Evolutionary conservation across 2,329 filamentous ascomycete genomes (phyloP), one percentile per base, ranked within the genome.

Genomic region (Stemphylium beticola): DNA sequence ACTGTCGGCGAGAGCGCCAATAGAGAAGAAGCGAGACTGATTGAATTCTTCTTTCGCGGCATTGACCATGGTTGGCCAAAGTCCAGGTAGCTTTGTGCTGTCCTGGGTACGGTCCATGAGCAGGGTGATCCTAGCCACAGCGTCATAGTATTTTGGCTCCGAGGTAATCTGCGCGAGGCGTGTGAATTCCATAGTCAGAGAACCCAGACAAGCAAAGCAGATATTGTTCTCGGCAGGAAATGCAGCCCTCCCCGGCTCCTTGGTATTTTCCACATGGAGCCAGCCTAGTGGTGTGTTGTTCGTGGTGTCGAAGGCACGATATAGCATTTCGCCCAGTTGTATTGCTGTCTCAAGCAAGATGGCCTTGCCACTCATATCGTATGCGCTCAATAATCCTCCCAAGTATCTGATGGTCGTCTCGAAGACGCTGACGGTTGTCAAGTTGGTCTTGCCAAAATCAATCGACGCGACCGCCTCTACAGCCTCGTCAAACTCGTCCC

Each of bases 401-500:
- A 76, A 67, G 38, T 75, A 75, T 32, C 74, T 69, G 39, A 81
- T 82, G 0, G 78, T 82, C 0, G 80, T 81, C 58, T 82, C 80
- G 51, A 82, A 82, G n/a, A 82, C 78, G 61, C 80, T 81, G 60
- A 82, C 67, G 22, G 77, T 74, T 10, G 68, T 66, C 14, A 73
- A 71, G 2, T 75, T 66, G 11, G 71, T 73, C 17, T 69, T 69
- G 20, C 76, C 74, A 39, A 82, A 78, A 56, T 82, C 77, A 42
- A 82, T 81, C 9, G 65, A 61, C 4, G 77, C 70, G 4, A 78
- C 71, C n/a, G 77, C 77, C 33, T 73, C 64, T 1, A 81, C 78
- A 1, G 79, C 79, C 40, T 79, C 74, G 33, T 78, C 70, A 50
- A 81, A 82, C 17, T 82, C 79, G 2, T 76, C 69, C 49, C 78